Evolutionary conservation across 2,329 filamentous ascomycete species (phyloP).

Genomic region (Periglandula ipomoeae): DNA sequence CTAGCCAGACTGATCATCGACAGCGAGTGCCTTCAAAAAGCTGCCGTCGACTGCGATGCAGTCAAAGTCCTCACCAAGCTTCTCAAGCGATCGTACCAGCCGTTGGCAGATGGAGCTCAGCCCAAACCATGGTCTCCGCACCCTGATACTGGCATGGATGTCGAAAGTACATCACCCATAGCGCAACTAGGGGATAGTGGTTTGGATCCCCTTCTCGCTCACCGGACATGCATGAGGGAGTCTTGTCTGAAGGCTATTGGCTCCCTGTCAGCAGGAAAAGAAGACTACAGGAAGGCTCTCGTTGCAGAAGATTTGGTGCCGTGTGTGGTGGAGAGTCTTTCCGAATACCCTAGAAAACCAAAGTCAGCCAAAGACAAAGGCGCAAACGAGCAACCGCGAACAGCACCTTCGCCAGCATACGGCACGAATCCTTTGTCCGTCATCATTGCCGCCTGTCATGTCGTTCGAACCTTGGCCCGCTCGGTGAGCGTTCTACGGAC

Average conservation of each 20-base stretch:
- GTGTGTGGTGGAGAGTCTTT: slow-evolving; percentile 75
- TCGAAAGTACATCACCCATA: slow-evolving; percentile 24
- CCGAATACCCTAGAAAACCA: slow-evolving; percentile 43
- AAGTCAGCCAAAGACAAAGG: slow-evolving; percentile 30
- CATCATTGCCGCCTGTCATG: slow-evolving; percentile 76
- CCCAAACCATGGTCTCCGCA: slow-evolving; percentile 31
- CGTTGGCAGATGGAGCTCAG: slow-evolving; percentile 24
- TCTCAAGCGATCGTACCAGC: slow-evolving; percentile 42
- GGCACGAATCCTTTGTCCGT: slow-evolving; percentile 69
- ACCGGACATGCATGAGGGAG: slow-evolving; percentile 69
- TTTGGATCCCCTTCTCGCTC: slow-evolving; percentile 48
- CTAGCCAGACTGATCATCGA: slow-evolving; percentile 73
- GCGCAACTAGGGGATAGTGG: slow-evolving; percentile 51
- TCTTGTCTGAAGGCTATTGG: slow-evolving; percentile 69
- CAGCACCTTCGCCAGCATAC: slow-evolving; percentile 37
- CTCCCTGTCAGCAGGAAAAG: slow-evolving; percentile 72
- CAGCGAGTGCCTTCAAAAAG: slow-evolving; percentile 69
- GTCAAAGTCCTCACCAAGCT: slow-evolving; percentile 38
- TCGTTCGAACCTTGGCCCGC: slow-evolving; percentile 70
- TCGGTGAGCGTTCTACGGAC: slow-evolving; percentile 80
- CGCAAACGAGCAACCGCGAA: slow-evolving; percentile 21
- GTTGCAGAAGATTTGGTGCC: slow-evolving; percentile 73
- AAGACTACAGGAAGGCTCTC: slow-evolving; percentile 73
- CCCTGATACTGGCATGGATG: slow-evolving; percentile 23
- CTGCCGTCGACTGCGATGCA: slow-evolving; percentile 59